Evolutionary conservation across 139 green algal species (phyloP).

Genomic region (Chlorokybus atmophyticus): DNA sequence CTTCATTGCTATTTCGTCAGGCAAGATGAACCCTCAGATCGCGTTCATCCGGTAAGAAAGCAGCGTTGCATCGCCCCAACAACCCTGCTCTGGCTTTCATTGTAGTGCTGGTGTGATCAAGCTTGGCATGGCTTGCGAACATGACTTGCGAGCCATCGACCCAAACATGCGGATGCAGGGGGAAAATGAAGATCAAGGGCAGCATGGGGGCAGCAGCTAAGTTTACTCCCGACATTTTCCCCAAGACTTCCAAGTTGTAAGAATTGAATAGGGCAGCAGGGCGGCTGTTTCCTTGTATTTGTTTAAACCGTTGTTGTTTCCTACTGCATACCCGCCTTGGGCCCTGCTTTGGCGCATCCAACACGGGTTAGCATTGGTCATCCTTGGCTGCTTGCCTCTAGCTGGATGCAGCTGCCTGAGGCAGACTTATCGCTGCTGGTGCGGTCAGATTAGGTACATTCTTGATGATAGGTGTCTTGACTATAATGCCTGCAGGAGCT

Average conservation of each 20-base stretch:
- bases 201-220: slow-evolving; percentile 27
- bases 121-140: background rate
- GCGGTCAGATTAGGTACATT: no score
- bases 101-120: background rate
- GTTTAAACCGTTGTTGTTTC: no score
- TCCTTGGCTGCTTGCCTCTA: no score
- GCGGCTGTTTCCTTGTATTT: no score
- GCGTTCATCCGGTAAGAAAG: slow-evolving; percentile 24
- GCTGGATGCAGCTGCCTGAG: no score
- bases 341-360: no score
- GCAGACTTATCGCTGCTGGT: no score
- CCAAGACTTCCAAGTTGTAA: slow-evolving; percentile 25
- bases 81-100: background rate
- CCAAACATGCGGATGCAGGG: slow-evolving; percentile 6
- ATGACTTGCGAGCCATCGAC: background rate
- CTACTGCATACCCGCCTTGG: no score
- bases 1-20: slow-evolving; percentile 21
- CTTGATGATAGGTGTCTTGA: no score
- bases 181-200: slow-evolving; percentile 31
- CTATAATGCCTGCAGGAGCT: no score
- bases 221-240: slow-evolving; percentile 31
- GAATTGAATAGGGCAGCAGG: no score
- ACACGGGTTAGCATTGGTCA: no score
- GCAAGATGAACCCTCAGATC: slow-evolving; percentile 31
- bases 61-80: background rate